Evolutionary conservation across 2,329 filamentous ascomycete species (phyloP).

Genomic region (Cercospora sp.): DNA sequence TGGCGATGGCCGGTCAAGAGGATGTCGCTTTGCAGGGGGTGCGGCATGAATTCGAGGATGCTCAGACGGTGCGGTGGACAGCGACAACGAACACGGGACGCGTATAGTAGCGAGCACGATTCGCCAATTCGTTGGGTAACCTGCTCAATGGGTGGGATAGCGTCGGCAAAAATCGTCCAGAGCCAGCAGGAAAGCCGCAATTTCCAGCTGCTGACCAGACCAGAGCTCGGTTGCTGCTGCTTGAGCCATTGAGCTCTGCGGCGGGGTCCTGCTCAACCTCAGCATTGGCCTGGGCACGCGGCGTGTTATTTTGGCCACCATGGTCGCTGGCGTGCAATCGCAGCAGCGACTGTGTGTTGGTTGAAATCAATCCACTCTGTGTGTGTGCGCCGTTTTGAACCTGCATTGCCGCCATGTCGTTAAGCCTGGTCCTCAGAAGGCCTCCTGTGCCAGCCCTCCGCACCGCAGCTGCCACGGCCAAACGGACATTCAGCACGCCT

Average conservation of each 20-base stretch:
- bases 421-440: conserved; percentile 28
- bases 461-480: conserved; percentile 13
- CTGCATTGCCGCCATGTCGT: conserved; percentile 27
- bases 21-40: not conserved
- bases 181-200: not conserved
- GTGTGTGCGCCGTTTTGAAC: not conserved
- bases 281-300: conserved; percentile 2
- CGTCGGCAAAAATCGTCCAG: not conserved
- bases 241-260: not conserved
- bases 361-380: not conserved
- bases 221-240: not conserved
- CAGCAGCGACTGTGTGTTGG: not conserved
- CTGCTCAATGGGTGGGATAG: not conserved
- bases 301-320: not conserved
- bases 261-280: conserved; percentile 5
- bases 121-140: not conserved
- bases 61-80: not conserved
- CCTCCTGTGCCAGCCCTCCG: conserved; percentile 27
- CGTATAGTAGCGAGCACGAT: not conserved
- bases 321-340: not conserved
- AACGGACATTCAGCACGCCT: conserved; percentile 38
- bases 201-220: not conserved
- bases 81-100: not conserved
- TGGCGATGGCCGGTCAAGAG: not conserved
- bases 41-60: not conserved